A percentile compares a stretch with the other conserved stretches of the same genome.
Evolutionary conservation across 2,329 filamentous ascomycete genomes (phyloP).

Genomic region (Botryosphaeria dothidea): DNA sequence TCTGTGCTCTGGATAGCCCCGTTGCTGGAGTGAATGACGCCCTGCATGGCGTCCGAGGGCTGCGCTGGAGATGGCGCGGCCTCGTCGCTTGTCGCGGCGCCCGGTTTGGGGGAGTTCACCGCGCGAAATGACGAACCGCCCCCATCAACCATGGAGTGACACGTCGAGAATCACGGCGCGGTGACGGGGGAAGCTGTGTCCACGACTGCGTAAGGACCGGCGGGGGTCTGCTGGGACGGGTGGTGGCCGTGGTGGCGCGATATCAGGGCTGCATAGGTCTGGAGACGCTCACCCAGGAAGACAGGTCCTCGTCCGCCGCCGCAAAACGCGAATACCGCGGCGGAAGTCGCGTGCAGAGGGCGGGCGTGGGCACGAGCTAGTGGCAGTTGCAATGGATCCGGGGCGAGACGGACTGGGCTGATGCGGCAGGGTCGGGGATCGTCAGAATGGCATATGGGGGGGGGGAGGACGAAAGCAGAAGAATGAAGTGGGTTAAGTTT

Average conservation of each 20-base stretch:
- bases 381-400: background rate
- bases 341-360: constrained; percentile 17
- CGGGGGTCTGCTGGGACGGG: constrained; percentile 1
- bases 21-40: constrained; percentile 31
- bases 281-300: constrained; percentile 17
- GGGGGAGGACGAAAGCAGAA: constrained; percentile 3
- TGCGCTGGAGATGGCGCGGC: constrained; percentile 30
- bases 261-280: constrained; percentile 20
- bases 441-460: background rate
- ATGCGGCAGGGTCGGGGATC: background rate
- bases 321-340: constrained; percentile 18
- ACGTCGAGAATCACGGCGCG: constrained; percentile 12
- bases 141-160: constrained; percentile 35
- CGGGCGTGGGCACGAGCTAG: background rate
- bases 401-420: background rate
- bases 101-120: constrained; percentile 32
- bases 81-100: constrained; percentile 32
- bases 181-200: constrained; percentile 3
- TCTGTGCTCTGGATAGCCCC: background rate
- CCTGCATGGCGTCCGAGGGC: constrained; percentile 24
- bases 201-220: constrained; percentile 2
- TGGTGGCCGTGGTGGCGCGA: constrained; percentile 17
- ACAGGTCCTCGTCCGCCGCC: constrained; percentile 14
- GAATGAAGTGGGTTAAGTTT: constrained; percentile 10
- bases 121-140: constrained; percentile 33